phyloP scores from a whole-genome alignment of 768 basidiomycete species.

The Favolaschia claudopus region DNA sequence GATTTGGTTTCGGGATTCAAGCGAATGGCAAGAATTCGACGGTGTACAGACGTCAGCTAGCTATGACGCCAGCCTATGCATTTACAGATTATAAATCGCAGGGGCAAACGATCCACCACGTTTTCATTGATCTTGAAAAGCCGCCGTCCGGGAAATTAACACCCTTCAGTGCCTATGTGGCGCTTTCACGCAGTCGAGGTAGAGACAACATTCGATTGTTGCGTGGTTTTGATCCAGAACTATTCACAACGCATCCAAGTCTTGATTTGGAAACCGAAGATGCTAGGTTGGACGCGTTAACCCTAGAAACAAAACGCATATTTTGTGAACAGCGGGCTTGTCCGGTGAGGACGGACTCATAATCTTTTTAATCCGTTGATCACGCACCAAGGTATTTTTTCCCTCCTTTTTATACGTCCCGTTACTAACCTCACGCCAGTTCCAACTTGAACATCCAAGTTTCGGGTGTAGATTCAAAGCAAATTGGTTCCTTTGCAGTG shows the following conservation, averaged over 20 bases:
- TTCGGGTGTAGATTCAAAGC: no score
- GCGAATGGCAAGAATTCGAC: not conserved
- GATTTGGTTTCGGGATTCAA: conserved; percentile 4
- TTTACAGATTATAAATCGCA: conserved; percentile 52
- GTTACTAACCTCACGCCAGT: no score
- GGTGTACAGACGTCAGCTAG: conserved; percentile 34
- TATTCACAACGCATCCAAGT: conserved; percentile 34
- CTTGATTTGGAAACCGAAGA: conserved; percentile 28
- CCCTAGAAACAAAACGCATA: no score
- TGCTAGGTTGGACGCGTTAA: conserved; percentile 15
- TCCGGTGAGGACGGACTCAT: no score
- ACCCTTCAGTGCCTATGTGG: conserved; percentile 41
- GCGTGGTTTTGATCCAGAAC: conserved; percentile 33
- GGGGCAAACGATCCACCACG: conserved; percentile 45
- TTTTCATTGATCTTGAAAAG: conserved; percentile 44
- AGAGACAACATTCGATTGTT: conserved; percentile 38
- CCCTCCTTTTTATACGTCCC: no score
- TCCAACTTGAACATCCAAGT: no score
- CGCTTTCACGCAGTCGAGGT: conserved; percentile 42
- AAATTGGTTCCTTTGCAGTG: no score
- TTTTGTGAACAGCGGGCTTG: no score
- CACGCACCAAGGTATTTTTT: no score
- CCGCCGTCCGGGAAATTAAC: conserved; percentile 35
- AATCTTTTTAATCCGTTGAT: no score
- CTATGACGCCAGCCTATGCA: conserved; percentile 43